Evolutionary conservation across 2,329 filamentous ascomycete genomes (phyloP).

Genomic region (Curvularia eragrostidis): DNA sequence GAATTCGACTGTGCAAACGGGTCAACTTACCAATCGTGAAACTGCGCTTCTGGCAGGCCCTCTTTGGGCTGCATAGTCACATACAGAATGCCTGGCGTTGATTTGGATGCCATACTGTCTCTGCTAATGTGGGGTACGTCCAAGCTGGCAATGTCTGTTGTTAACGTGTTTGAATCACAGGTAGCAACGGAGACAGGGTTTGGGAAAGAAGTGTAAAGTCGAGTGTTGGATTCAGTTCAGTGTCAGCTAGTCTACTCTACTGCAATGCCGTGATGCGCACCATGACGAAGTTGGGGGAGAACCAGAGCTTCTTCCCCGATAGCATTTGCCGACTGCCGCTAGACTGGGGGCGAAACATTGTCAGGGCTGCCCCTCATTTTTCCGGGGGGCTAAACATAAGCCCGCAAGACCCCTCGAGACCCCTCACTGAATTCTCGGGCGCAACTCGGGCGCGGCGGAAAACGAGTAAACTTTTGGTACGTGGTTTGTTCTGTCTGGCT

Average conservation of each 20-base stretch:
- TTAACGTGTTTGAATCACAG: background rate
- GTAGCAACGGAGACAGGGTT: background rate
- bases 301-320: conserved; percentile 33
- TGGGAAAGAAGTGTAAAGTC: background rate
- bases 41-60: conserved; percentile 69
- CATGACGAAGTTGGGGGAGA: conserved; percentile 17
- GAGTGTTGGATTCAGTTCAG: conserved; percentile 1
- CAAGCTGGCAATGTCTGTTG: background rate
- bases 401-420: conserved; percentile 7
- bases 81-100: conserved; percentile 73
- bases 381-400: conserved; percentile 35
- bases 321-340: conserved; percentile 41
- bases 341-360: conserved; percentile 16
- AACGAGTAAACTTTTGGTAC: background rate
- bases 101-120: conserved; percentile 50
- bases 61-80: conserved; percentile 84
- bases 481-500: background rate
- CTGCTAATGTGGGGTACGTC: background rate
- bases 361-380: conserved; percentile 29
- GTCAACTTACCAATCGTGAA: conserved; percentile 68
- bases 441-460: background rate
- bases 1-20: conserved; percentile 24
- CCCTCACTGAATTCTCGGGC: background rate
- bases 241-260: conserved; percentile 7
- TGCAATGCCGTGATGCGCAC: conserved; percentile 1